A percentile compares a stretch with the other conserved stretches of the same genome.
Conservation (phyloP, 1,284 basidiomycete genomes). For the Cryptococcus amylolentus region DNA sequence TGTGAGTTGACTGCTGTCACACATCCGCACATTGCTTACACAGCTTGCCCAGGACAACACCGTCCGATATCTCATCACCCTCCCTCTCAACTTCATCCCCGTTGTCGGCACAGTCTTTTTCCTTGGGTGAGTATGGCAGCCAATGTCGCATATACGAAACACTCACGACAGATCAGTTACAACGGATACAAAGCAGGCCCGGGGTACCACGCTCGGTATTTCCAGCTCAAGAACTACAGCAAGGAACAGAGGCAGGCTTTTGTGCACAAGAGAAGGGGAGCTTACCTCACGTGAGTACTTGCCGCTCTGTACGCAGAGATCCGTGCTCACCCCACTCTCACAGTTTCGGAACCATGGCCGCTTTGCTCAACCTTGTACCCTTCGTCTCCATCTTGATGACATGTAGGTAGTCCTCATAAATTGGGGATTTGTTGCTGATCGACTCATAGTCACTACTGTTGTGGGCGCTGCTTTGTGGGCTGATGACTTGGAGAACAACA, state of each 20-base stretch:
- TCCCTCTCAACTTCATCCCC: slow-evolving; percentile 61
- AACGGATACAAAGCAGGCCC: slow-evolving; percentile 57
- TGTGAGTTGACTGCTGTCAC: slow-evolving; percentile 12
- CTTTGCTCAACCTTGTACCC: slow-evolving; percentile 63
- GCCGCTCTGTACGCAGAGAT: slow-evolving; percentile 19
- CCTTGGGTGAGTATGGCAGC: slow-evolving; percentile 34
- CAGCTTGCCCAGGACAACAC: slow-evolving; percentile 34
- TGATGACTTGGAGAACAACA: slow-evolving; percentile 50
- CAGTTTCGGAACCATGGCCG: slow-evolving; percentile 60
- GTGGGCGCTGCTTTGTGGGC: slow-evolving; percentile 72
- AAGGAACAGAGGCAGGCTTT: slow-evolving; percentile 45
- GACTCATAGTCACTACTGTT: slow-evolving; percentile 40
- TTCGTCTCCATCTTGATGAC: slow-evolving; percentile 57
- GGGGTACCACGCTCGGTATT: slow-evolving; percentile 63
- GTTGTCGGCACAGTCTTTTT: slow-evolving; percentile 65
- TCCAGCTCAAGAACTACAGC: slow-evolving; percentile 60
- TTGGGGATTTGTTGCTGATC: background rate
- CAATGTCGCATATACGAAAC: too few species aligned
- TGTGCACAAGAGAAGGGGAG: slow-evolving; percentile 52
- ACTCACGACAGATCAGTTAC: background rate
- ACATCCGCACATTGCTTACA: background rate
- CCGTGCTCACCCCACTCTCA: slow-evolving; percentile 38
- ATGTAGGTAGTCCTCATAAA: slow-evolving; percentile 43
- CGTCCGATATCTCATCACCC: slow-evolving; percentile 48
- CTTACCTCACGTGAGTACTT: slow-evolving; percentile 56